Evolutionary conservation across 139 green algal genomes (phyloP), one percentile per base, ranked within the genome.

Genomic region (Diplosphaera chodatii): DNA sequence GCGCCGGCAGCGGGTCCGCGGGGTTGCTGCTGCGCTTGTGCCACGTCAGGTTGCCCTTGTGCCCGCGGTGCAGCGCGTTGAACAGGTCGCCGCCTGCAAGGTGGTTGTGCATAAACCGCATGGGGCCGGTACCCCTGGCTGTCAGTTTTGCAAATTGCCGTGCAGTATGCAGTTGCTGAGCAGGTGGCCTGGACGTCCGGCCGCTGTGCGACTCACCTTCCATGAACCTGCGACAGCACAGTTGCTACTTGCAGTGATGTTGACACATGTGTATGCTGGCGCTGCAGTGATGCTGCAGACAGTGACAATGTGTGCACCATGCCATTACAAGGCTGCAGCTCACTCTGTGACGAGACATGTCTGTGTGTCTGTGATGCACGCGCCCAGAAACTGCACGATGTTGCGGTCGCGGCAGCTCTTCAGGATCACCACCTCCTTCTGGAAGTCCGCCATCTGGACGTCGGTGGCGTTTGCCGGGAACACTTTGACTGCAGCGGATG

Each of bases 381-480:
- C 23, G 64, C 69, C 77, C 32, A 76, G 32, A 33, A 84, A 87
- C 67, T 83, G 79, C 15, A 87, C 76, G 31, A 87, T 82, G 76
- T 87, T 87, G 55, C 66, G 62, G 68, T 87, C 82, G 28, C 76
- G 72, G 71, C 82, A 87, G 55, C 66, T 70, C 10, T 64, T 64
- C 69, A 87, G 70, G 32, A 87, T 75, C 28, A 72, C 68, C 2
- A 87, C 73, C 66, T 87, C 82, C 37, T 71, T 63, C 34, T 63
- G 74, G 23, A 71, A 73, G 0, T 59, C 48, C 25, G 48, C 48
- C 48, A 59, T 59, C 48, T 59, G 48, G 13, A 59, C 48, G 48
- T 59, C 48, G 13, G 48, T 59, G 13, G 48, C 48, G 48, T 59
- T 59, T 10, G 48, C 22, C 13, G 48, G 48, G 48, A 59, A 59